phyloP scores from a whole-genome alignment of 495 filamentous ascomycete genomes.

The Pyrenula aspistea region DNA sequence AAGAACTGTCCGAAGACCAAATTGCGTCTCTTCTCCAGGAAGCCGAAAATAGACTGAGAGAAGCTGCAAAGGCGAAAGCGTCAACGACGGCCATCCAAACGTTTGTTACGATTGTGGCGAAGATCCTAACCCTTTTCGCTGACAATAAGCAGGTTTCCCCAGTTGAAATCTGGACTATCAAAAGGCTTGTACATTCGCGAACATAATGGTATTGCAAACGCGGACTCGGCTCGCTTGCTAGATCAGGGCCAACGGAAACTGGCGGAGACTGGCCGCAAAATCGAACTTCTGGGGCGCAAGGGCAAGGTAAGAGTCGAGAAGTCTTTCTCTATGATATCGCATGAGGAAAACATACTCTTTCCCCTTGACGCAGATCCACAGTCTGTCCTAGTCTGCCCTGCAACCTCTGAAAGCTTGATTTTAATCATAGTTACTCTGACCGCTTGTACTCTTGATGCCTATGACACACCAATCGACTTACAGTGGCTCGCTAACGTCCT shows the following conservation, averaged over 20 bases:
- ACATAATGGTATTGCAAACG: constrained; percentile 27
- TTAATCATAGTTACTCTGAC: constrained; percentile 99
- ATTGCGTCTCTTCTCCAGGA: constrained; percentile 50
- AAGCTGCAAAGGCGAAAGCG: constrained; percentile 7
- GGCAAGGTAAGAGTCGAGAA: constrained; percentile 25
- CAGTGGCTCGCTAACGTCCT: constrained; percentile 16
- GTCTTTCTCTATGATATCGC: constrained; percentile 18
- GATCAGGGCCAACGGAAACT: constrained; percentile 26
- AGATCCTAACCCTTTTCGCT: not conserved
- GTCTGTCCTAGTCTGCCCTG: constrained; percentile 69
- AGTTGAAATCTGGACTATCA: constrained; percentile 24
- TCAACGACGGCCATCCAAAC: constrained; percentile 7
- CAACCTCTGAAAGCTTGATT: constrained; percentile 56
- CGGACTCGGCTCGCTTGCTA: constrained; percentile 34
- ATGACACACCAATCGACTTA: constrained; percentile 1
- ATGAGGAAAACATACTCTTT: constrained; percentile 59
- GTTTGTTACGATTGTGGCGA: constrained; percentile 7
- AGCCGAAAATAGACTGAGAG: constrained; percentile 46
- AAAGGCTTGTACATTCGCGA: constrained; percentile 36
- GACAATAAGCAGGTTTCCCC: constrained; percentile 26
- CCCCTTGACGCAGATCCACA: constrained; percentile 50
- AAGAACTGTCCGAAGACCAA: constrained; percentile 43
- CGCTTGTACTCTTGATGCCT: constrained; percentile 12
- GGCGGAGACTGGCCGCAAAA: constrained; percentile 26
- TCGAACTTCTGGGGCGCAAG: constrained; percentile 27